Evolutionary conservation across 257 asterid species (phyloP).

Genomic region (Fraxinus cuspidata): DNA sequence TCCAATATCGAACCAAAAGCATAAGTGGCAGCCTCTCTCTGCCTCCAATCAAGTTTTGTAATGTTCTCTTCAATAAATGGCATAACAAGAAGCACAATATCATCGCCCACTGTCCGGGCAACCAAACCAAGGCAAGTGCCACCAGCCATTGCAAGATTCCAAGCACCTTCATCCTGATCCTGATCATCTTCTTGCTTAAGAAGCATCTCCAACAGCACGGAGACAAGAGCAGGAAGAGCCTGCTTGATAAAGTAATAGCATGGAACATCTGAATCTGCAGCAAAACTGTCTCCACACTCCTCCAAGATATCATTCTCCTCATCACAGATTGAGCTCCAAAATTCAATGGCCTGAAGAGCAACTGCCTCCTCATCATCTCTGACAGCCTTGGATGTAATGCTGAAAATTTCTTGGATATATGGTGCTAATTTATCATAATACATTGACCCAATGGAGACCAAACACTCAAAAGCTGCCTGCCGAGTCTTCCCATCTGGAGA

Average conservation of each 20-base stretch:
- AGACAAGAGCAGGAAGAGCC: constrained; percentile 69
- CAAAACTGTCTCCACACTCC: constrained; percentile 55
- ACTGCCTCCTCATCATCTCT: constrained; percentile 61
- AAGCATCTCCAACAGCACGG: constrained; percentile 55
- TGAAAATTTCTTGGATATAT: constrained; percentile 55
- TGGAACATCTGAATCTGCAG: constrained; percentile 64
- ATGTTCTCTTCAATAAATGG: too few species aligned
- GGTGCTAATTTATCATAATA: constrained; percentile 58
- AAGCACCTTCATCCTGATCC: too few species aligned
- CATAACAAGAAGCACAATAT: too few species aligned
- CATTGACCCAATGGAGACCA: constrained; percentile 53
- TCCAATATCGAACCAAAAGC: too few species aligned
- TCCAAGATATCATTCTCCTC: constrained; percentile 67
- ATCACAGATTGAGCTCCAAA: constrained; percentile 71
- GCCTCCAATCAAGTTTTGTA: too few species aligned
- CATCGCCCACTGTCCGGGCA: too few species aligned
- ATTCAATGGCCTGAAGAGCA: constrained; percentile 68
- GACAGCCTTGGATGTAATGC: constrained; percentile 61
- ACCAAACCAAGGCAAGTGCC: too few species aligned
- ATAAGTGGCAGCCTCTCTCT: too few species aligned
- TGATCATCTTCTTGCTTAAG: too few species aligned
- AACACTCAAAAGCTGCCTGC: constrained; percentile 59
- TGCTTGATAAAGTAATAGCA: constrained; percentile 63
- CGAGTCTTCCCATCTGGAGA: constrained; percentile 53
- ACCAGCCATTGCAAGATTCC: too few species aligned